Base-by-base conservation (phyloP, 805 yeast genomes). In the Lipomyces anomalus region DNA sequence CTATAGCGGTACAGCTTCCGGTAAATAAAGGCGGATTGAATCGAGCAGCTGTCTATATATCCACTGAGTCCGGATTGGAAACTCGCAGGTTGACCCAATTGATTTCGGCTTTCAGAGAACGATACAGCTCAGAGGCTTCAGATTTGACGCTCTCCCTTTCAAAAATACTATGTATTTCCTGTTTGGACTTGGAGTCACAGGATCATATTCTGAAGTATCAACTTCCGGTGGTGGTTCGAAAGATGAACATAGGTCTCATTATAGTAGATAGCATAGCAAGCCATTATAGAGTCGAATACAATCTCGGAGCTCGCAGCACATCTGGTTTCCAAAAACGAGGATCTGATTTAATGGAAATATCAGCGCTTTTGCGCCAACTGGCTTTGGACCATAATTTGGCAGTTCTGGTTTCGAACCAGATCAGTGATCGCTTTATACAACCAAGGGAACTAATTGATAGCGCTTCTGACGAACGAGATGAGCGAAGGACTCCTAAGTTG, bases 261-360 rank as follows among this genome's bases (percentile, higher is more conserved):
- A 72, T 87, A 1, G 69, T 89, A 6, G 97, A 90, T 63, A 84
- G 95, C 28, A 76, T 89, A 7, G 66, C 71, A 3, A 79, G 90
- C 0, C 95, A 86, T 58, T 95, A 84, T 61, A 62, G 88, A 26
- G 67, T 94, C 34, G 67, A 61, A 26, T 47, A 47, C 7, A 64
- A 64, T 24, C 62, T 73, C 75, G 46, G 47, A 1, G 32, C 24
- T 30, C 9, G 11, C 30, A 9, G 30, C 9, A 13, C 30, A 13
- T 26, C 56, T 11, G 38, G 43, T 22, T 16, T 47, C 46, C 34
- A 28, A 18, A 40, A 11, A 18, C 48, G 51, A n/a, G 47, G 50
- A 52, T 57, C 74, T 18, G 64, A 67, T 23, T 35, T 58, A 4
- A 29, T 48, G 11, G 65, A 63, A 29, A 56, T 77, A 28, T 74